phyloP scores from a whole-genome alignment of 768 basidiomycete species.

The Trametes maxima region DNA sequence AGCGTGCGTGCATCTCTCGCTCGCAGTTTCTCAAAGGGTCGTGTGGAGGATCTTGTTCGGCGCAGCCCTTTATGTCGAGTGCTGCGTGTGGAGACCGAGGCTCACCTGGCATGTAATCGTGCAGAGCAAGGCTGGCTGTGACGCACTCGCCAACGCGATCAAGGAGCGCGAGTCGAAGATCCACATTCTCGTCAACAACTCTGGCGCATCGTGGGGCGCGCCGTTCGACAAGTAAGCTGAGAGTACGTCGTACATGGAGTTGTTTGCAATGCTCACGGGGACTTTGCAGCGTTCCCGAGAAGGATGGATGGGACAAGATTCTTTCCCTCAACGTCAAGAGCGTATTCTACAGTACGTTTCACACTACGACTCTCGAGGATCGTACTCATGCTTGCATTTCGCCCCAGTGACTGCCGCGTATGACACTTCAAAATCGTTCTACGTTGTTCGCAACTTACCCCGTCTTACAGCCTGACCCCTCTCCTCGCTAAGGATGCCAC shows the following conservation, averaged over 20 bases:
- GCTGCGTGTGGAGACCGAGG: too few relatives aligned
- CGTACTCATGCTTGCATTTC: background rate
- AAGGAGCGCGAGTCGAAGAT: slow-evolving; percentile 70
- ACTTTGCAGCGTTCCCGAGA: slow-evolving; percentile 59
- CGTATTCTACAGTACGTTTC: slow-evolving; percentile 70
- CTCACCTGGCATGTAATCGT: background rate
- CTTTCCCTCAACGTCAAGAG: slow-evolving; percentile 86
- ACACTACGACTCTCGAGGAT: background rate
- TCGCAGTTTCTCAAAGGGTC: background rate
- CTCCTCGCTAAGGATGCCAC: slow-evolving; percentile 67
- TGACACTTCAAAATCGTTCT: slow-evolving; percentile 14
- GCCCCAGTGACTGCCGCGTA: slow-evolving; percentile 56
- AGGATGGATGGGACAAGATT: slow-evolving; percentile 84
- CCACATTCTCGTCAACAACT: slow-evolving; percentile 85
- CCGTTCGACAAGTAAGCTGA: slow-evolving; percentile 50
- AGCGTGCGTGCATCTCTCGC: slow-evolving; percentile 49
- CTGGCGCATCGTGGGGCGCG: slow-evolving; percentile 79
- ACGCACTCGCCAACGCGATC: slow-evolving; percentile 68
- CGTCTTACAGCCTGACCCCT: slow-evolving; percentile 50
- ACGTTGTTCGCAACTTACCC: background rate
- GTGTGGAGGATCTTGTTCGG: background rate
- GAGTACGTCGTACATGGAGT: background rate
- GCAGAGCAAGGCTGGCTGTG: slow-evolving; percentile 78
- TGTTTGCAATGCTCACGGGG: background rate
- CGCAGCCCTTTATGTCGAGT: too few relatives aligned